phyloP scores from a whole-genome alignment of 2,329 filamentous ascomycete genomes.

The Alternaria alternata region DNA sequence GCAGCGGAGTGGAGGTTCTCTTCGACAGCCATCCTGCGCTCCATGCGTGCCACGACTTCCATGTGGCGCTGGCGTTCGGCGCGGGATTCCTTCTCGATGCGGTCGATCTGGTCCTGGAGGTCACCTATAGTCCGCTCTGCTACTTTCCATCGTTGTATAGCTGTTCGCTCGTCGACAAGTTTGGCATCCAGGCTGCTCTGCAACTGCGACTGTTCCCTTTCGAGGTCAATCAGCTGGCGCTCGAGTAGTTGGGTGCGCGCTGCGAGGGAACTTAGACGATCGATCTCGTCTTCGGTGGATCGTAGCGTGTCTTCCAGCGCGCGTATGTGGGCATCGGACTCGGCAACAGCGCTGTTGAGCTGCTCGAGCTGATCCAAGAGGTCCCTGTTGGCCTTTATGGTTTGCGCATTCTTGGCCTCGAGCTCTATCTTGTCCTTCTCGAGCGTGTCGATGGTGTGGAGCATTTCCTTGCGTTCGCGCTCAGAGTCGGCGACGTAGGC shows the following conservation, averaged over 20 bases:
- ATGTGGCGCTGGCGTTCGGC: constrained; percentile 83
- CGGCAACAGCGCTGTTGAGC: constrained; percentile 78
- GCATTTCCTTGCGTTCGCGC: constrained; percentile 78
- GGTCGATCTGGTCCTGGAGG: constrained; percentile 86
- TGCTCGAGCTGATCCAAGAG: constrained; percentile 85
- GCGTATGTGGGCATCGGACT: constrained; percentile 82
- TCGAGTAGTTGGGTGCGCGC: constrained; percentile 81
- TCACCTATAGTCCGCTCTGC: constrained; percentile 81
- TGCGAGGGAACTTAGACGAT: constrained; percentile 76
- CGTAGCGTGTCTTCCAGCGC: constrained; percentile 78
- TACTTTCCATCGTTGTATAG: constrained; percentile 82
- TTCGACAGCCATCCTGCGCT: constrained; percentile 82
- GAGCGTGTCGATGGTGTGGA: constrained; percentile 75
- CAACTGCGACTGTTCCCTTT: constrained; percentile 79
- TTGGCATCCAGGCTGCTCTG: constrained; percentile 72
- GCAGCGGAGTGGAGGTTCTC: constrained; percentile 81
- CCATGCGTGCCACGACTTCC: constrained; percentile 83
- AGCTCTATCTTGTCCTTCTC: constrained; percentile 74
- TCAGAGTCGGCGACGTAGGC: constrained; percentile 93
- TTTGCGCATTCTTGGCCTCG: constrained; percentile 77
- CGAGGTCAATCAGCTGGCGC: constrained; percentile 77
- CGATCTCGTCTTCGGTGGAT: constrained; percentile 78
- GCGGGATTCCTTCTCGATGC: constrained; percentile 82
- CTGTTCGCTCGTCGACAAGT: constrained; percentile 78
- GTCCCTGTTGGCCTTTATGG: constrained; percentile 81